Percentiles rank a stretch among this genome's conserved stretches.
phyloP scores from a whole-genome alignment of 2,329 filamentous ascomycete genomes.

The Exophiala xenobiotica region DNA sequence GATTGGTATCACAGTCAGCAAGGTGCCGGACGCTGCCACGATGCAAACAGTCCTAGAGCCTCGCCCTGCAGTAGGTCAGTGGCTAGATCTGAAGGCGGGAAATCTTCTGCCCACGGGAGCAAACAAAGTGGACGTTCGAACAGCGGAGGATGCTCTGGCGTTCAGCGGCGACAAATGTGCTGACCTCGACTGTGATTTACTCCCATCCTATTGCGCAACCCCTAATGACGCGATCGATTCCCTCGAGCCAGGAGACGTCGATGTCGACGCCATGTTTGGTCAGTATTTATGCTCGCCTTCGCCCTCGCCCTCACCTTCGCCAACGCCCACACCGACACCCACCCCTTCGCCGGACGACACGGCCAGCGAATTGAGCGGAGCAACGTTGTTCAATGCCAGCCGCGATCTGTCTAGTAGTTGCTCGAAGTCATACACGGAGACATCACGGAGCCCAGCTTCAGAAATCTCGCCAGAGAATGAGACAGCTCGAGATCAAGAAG shows the following conservation, averaged over 20 bases:
- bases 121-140: conserved; percentile 14
- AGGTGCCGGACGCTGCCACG: too few species aligned
- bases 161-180: conserved; percentile 14
- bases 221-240: conserved; percentile 13
- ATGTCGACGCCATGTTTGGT: conserved; percentile 12
- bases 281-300: conserved; percentile 17
- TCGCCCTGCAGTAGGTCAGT: too few species aligned
- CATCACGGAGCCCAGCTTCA: conserved; percentile 9
- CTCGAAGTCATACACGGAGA: conserved; percentile 12
- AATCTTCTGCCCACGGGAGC: too few species aligned
- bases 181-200: conserved; percentile 15
- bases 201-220: conserved; percentile 12
- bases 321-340: conserved; percentile 7
- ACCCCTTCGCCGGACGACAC: conserved; percentile 11
- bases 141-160: conserved; percentile 12
- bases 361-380: conserved; percentile 17
- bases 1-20: too few species aligned
- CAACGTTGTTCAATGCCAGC: conserved; percentile 10
- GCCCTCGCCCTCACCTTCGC: conserved; percentile 7
- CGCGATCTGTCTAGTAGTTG: conserved; percentile 9
- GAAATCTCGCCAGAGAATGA: conserved; percentile 12
- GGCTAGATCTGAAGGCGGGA: too few species aligned
- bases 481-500: conserved; percentile 13
- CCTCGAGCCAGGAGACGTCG: conserved; percentile 11
- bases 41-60: too few species aligned